phyloP scores from a whole-genome alignment of 1,139 yeast species.

The Yamadazyma jaroonii region DNA sequence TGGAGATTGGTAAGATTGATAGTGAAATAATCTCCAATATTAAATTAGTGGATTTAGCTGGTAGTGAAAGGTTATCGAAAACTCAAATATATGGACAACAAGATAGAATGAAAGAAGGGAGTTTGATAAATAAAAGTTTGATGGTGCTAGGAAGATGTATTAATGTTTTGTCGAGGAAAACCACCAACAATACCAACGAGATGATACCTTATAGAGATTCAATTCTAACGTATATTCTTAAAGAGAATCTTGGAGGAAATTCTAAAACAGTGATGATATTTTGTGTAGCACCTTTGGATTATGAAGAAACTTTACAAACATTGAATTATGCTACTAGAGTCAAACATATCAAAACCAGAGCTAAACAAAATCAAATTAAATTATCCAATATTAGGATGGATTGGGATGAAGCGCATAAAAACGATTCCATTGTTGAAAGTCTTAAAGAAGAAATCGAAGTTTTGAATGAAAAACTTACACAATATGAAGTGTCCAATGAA shows the following conservation, averaged over 20 bases:
- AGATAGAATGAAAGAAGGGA: slow-evolving; percentile 68
- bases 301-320: slow-evolving; percentile 72
- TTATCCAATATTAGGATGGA: slow-evolving; percentile 27
- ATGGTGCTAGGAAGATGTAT: slow-evolving; percentile 77
- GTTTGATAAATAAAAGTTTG: slow-evolving; percentile 69
- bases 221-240: slow-evolving; percentile 64
- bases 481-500: slow-evolving; percentile 3
- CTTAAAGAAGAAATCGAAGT: slow-evolving; percentile 30
- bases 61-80: slow-evolving; percentile 67
- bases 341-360: slow-evolving; percentile 63
- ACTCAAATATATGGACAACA: slow-evolving; percentile 61
- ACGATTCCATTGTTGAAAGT: slow-evolving; percentile 28
- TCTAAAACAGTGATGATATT: slow-evolving; percentile 76
- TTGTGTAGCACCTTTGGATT: slow-evolving; percentile 71
- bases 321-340: slow-evolving; percentile 75
- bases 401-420: slow-evolving; percentile 28
- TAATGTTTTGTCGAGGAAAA: slow-evolving; percentile 45
- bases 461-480: slow-evolving; percentile 26
- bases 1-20: slow-evolving; percentile 47
- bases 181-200: slow-evolving; percentile 14
- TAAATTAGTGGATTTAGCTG: slow-evolving; percentile 77
- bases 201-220: slow-evolving; percentile 71
- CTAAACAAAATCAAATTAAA: slow-evolving; percentile 43
- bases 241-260: slow-evolving; percentile 72
- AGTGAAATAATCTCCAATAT: slow-evolving; percentile 57